These are phyloP conservation scores for Ceratocystis colombiana DNA, from an alignment of 2,329 filamentous ascomycete genomes.

Conservation along the genomic window DNA sequence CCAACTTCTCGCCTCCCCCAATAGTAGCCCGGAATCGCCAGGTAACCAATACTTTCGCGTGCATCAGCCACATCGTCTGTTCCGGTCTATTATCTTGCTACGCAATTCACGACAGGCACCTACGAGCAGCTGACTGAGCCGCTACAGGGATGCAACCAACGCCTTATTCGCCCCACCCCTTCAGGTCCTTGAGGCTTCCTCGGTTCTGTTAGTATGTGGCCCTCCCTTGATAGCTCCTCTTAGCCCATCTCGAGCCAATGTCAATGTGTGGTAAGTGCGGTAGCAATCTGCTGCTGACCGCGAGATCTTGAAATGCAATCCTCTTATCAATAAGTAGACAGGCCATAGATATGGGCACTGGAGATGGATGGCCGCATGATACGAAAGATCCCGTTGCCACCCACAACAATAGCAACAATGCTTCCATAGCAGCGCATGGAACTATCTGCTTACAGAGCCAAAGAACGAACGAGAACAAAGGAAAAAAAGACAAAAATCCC, in stretches of 20 bases:
- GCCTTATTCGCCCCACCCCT: neutral
- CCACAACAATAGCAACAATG: neutral
- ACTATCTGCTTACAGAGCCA: no score
- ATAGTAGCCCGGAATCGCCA: neutral
- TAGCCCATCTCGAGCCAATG: neutral
- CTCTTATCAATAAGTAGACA: neutral
- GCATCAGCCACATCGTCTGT: constrained; percentile 13
- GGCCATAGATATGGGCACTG: neutral
- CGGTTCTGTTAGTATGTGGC: neutral
- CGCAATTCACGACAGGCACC: neutral
- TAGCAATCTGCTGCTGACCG: neutral
- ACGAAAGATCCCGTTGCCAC: constrained; percentile 4
- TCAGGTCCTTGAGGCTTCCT: neutral
- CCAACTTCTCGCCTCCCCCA: no score
- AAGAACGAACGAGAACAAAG: neutral
- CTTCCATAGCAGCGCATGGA: neutral
- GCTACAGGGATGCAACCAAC: neutral
- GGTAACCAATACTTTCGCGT: neutral
- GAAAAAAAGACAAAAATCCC: no score
- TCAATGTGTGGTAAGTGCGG: neutral
- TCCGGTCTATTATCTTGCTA: constrained; percentile 23
- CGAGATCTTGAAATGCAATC: constrained; percentile 8
- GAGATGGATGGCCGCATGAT: neutral
- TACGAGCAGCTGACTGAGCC: neutral
- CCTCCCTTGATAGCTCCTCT: neutral